Conservation (phyloP, 768 basidiomycete genomes). For the Mycena galericulata region DNA sequence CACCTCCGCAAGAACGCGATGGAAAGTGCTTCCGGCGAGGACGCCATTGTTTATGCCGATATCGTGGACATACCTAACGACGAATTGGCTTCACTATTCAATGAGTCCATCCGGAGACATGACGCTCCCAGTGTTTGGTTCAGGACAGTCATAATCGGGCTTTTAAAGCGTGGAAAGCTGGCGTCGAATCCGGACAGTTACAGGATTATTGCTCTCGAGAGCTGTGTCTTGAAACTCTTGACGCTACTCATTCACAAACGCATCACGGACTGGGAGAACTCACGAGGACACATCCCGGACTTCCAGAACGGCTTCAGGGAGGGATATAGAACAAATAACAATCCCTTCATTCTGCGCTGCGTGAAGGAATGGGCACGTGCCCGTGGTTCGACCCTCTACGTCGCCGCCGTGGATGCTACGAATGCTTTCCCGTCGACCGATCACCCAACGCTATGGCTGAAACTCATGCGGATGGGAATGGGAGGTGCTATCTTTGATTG, state of each 20-base stretch:
- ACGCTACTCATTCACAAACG: conserved; percentile 34
- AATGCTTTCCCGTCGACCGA: conserved; percentile 46
- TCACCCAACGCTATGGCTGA: conserved; percentile 37
- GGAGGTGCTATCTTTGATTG: conserved; percentile 34
- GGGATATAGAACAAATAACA: conserved; percentile 8
- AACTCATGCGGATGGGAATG: conserved; percentile 33
- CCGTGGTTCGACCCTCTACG: conserved; percentile 27
- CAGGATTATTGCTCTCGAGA: conserved; percentile 35
- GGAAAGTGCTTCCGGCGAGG: neutral
- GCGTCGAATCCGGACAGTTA: conserved; percentile 31
- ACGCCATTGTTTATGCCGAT: neutral
- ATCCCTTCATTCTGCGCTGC: conserved; percentile 33
- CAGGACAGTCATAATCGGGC: neutral
- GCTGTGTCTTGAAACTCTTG: conserved; percentile 37
- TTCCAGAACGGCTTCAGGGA: conserved; percentile 47
- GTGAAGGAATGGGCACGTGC: conserved; percentile 31
- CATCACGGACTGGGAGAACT: conserved; percentile 32
- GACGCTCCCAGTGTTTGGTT: conserved; percentile 3
- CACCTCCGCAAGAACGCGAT: neutral
- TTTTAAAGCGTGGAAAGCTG: conserved; percentile 33
- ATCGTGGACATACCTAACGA: conserved; percentile 1
- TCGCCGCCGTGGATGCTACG: conserved; percentile 34
- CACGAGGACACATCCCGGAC: conserved; percentile 33
- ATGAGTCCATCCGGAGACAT: neutral
- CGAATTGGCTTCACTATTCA: neutral